Percentiles rank a stretch among this genome's conserved stretches.
phyloP scores from a whole-genome alignment of 805 yeast genomes.

The Saturnispora mendoncae region DNA sequence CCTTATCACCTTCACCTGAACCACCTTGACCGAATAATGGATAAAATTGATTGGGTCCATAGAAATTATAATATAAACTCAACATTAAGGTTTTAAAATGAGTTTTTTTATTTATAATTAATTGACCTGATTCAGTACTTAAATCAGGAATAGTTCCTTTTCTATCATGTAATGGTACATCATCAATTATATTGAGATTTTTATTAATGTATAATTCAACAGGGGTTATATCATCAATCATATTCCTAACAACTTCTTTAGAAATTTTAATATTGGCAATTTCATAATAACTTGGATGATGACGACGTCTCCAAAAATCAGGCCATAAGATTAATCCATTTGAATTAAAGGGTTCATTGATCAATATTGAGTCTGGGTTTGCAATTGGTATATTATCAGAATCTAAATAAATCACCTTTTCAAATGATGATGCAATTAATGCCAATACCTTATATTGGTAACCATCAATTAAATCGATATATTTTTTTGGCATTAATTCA shows the following conservation, averaged over 20 bases:
- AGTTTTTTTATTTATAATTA: conserved; percentile 39
- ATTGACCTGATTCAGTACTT: conserved; percentile 51
- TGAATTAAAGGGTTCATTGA: conserved; percentile 42
- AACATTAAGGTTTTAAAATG: conserved; percentile 41
- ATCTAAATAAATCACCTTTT: conserved; percentile 42
- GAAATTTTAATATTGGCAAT: conserved; percentile 34
- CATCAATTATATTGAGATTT: conserved; percentile 12
- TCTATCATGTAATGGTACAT: conserved; percentile 41
- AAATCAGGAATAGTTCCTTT: conserved; percentile 45
- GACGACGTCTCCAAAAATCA: conserved; percentile 50
- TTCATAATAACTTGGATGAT: conserved; percentile 41
- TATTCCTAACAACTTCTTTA: conserved; percentile 26
- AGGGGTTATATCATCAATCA: conserved; percentile 25
- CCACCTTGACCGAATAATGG: conserved; percentile 40
- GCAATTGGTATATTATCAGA: conserved; percentile 44
- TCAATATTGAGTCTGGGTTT: conserved; percentile 45
- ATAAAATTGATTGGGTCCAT: conserved; percentile 41
- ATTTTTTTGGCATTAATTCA: conserved; percentile 38
- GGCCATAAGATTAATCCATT: conserved; percentile 52
- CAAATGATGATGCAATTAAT: conserved; percentile 42
- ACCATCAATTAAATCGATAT: conserved; percentile 27
- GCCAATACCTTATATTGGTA: conserved; percentile 44
- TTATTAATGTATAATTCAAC: conserved; percentile 14
- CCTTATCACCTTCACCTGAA: conserved; percentile 51
- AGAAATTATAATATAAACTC: conserved; percentile 44